Conservation (phyloP, 164 flowering plant species). For the Warburgia ugandensis region DNA sequence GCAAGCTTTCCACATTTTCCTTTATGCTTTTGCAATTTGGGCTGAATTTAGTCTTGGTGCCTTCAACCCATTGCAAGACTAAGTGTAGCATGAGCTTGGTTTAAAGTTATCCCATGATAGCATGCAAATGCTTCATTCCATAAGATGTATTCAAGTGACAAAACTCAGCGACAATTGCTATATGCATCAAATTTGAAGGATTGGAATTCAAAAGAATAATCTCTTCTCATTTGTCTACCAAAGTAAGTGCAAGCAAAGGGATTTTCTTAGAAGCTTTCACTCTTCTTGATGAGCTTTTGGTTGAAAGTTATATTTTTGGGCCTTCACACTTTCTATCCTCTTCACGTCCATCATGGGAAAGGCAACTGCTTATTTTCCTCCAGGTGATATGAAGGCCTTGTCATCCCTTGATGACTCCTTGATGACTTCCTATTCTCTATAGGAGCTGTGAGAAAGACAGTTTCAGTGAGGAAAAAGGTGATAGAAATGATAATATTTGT, state of each 20-base stretch:
- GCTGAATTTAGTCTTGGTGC: no score
- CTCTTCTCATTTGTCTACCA: constrained; percentile 92
- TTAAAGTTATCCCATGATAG: no score
- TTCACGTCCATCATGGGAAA: constrained; percentile 78
- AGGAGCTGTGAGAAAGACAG: constrained; percentile 92
- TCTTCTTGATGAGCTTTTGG: constrained; percentile 85
- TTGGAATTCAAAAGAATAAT: constrained; percentile 90
- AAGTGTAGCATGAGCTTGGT: no score
- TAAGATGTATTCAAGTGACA: no score
- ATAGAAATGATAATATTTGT: constrained; percentile 3
- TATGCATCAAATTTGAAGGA: no score
- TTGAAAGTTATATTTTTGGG: constrained; percentile 53
- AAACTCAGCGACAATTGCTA: no score
- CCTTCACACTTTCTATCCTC: constrained; percentile 69
- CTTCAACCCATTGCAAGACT: no score
- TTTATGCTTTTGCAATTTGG: no score
- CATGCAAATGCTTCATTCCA: no score
- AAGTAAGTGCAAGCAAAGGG: constrained; percentile 69
- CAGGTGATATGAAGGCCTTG: constrained; percentile 92
- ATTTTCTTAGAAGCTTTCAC: constrained; percentile 85
- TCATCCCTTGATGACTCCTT: constrained; percentile 90
- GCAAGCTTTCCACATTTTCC: no score
- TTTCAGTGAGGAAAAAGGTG: constrained; percentile 61
- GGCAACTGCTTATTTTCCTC: constrained; percentile 93
- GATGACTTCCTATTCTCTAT: no score